A percentile compares a stretch with the other conserved stretches of the same genome.
Evolutionary conservation across 495 filamentous ascomycete genomes (phyloP).

Genomic region (Penicillium daleae): DNA sequence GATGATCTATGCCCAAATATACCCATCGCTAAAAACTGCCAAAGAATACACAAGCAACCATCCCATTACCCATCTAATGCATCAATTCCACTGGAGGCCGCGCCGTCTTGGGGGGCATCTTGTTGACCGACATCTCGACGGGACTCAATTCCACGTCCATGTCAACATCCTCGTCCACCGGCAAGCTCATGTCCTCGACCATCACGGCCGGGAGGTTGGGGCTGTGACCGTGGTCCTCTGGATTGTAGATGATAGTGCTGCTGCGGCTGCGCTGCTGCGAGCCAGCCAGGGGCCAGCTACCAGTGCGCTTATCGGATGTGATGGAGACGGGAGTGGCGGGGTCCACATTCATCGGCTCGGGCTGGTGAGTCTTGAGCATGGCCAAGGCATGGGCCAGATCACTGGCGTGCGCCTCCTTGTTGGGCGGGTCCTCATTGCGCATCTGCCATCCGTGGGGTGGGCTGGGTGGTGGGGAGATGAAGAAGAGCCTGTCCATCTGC

Average conservation of each 20-base stretch:
- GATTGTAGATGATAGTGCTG: slow-evolving; percentile 75
- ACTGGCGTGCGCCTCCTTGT: slow-evolving; percentile 89
- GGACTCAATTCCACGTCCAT: slow-evolving; percentile 47
- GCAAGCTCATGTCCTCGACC: slow-evolving; percentile 84
- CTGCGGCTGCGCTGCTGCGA: slow-evolving; percentile 58
- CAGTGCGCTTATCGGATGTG: slow-evolving; percentile 43
- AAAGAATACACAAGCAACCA: slow-evolving; percentile 5
- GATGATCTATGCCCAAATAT: slow-evolving; percentile 21
- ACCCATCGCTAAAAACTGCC: slow-evolving; percentile 25
- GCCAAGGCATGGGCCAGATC: slow-evolving; percentile 83
- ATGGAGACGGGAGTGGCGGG: slow-evolving; percentile 44
- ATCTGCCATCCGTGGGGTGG: slow-evolving; percentile 95
- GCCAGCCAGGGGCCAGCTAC: slow-evolving; percentile 41
- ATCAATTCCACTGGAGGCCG: slow-evolving; percentile 93
- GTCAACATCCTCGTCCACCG: slow-evolving; percentile 43
- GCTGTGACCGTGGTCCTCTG: slow-evolving; percentile 72
- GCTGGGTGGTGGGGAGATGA: slow-evolving; percentile 90
- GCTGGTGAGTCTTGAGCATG: slow-evolving; percentile 57
- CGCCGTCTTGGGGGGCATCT: slow-evolving; percentile 73
- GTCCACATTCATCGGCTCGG: slow-evolving; percentile 28
- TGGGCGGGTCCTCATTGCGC: slow-evolving; percentile 86
- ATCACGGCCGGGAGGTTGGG: slow-evolving; percentile 84
- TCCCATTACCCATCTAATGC: slow-evolving; percentile 42
- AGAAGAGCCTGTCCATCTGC: slow-evolving; percentile 88
- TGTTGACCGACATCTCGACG: slow-evolving; percentile 50